Conservation (phyloP, 2,329 filamentous ascomycete species). For the Talaromyces sp. region DNA sequence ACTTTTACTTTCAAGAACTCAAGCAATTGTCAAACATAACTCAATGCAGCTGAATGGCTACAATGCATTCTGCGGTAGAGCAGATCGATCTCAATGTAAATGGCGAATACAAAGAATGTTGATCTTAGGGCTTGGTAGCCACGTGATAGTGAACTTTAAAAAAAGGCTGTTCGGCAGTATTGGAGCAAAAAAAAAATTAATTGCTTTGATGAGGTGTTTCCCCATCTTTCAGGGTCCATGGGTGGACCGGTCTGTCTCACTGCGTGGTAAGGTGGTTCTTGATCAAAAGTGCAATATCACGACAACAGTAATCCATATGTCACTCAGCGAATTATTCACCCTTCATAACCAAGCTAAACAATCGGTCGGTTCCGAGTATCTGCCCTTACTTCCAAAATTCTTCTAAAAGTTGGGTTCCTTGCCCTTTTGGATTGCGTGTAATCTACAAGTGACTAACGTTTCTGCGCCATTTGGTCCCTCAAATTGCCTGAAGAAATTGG, state of each 20-base stretch:
- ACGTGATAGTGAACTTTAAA: neutral
- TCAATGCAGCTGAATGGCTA: no score
- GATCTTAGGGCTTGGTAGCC: neutral
- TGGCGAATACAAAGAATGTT: neutral
- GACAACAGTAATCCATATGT: neutral
- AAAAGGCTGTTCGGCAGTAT: no score
- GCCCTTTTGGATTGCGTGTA: neutral
- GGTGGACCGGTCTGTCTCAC: neutral
- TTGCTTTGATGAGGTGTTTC: neutral
- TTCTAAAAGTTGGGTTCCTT: neutral
- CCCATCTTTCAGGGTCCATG: neutral
- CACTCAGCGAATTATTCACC: neutral
- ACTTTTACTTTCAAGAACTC: neutral
- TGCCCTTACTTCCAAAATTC: neutral
- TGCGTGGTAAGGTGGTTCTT: no score
- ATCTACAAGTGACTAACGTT: neutral
- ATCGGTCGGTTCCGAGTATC: neutral
- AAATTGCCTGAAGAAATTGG: neutral
- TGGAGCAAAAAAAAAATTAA: neutral
- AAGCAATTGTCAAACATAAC: neutral
- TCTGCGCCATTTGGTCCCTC: neutral
- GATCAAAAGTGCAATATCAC: neutral
- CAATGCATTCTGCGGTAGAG: no score
- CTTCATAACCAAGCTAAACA: neutral
- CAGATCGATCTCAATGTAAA: neutral